Evolutionary conservation across 2,329 filamentous ascomycete species (phyloP).

Genomic region (Cryphonectria nitschkei): DNA sequence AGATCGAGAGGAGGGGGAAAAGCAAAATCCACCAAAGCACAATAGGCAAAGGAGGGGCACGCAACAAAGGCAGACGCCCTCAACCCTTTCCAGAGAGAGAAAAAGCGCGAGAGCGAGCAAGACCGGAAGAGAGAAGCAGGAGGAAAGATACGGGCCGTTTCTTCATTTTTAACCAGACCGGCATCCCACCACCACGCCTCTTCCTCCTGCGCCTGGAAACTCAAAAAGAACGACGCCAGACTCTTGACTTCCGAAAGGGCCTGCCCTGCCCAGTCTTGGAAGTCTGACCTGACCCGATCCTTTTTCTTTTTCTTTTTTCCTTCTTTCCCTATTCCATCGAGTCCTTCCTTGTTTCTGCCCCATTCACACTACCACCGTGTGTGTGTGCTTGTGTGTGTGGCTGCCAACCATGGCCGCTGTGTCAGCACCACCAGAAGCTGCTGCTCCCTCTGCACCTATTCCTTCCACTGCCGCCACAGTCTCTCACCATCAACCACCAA

Average conservation of each 20-base stretch:
- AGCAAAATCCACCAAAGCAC: background rate
- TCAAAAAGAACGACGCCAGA: background rate
- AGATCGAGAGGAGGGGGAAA: background rate
- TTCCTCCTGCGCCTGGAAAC: background rate
- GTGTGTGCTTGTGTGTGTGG: background rate
- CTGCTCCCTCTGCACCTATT: slow-evolving; percentile 5
- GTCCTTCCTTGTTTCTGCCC: background rate
- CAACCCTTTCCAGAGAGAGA: too few species aligned
- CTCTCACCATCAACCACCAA: background rate
- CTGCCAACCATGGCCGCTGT: background rate
- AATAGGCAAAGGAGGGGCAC: background rate
- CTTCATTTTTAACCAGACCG: background rate
- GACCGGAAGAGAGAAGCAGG: background rate
- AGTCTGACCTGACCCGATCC: background rate
- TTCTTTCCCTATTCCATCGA: background rate
- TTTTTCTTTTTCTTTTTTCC: background rate
- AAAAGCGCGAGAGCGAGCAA: too few species aligned
- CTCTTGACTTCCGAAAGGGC: background rate
- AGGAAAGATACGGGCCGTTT: background rate
- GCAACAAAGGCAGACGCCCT: background rate
- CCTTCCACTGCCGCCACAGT: background rate
- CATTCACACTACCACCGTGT: background rate
- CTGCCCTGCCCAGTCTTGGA: background rate
- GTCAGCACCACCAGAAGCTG: slow-evolving; percentile 1
- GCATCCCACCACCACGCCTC: background rate